Conservation (phyloP, 2,329 filamentous ascomycete species). For the Pyricularia grisea region DNA sequence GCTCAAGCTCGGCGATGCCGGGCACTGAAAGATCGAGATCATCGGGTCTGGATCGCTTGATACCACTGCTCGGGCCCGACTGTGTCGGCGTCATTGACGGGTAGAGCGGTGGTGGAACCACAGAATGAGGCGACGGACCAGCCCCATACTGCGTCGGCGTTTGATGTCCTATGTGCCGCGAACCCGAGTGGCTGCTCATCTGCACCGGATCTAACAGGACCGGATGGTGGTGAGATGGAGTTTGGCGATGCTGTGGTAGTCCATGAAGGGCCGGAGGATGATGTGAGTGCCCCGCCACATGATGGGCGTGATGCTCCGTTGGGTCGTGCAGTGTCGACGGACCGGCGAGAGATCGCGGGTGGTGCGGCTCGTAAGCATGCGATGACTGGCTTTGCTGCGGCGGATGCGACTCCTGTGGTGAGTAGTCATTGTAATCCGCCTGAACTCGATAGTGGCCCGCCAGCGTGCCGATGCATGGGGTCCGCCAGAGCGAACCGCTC, state of each 20-base stretch:
- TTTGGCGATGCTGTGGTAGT: constrained; percentile 32
- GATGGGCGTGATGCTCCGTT: constrained; percentile 21
- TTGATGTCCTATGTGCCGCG: constrained; percentile 39
- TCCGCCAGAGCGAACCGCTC: constrained; percentile 69
- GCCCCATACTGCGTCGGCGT: constrained; percentile 43
- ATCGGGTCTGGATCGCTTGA: constrained; percentile 47
- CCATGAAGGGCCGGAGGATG: constrained; percentile 22
- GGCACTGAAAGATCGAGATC: constrained; percentile 47
- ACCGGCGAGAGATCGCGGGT: constrained; percentile 35
- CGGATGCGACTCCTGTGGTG: constrained; percentile 57
- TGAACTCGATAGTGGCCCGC: constrained; percentile 65
- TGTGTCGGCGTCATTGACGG: constrained; percentile 28
- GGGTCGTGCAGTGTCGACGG: constrained; percentile 36
- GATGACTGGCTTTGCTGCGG: constrained; percentile 54
- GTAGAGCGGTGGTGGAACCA: constrained; percentile 41
- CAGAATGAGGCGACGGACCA: constrained; percentile 32
- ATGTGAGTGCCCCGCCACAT: constrained; percentile 16
- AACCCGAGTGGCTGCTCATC: constrained; percentile 38
- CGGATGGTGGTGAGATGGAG: constrained; percentile 36
- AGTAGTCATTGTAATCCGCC: constrained; percentile 63
- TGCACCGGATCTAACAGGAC: constrained; percentile 48
- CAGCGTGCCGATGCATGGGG: constrained; percentile 65
- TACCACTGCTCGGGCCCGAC: constrained; percentile 19
- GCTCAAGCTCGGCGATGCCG: constrained; percentile 41
- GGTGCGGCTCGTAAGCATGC: constrained; percentile 50